Conservation (phyloP, 371 early-diverging fungal species). For the Amoeboaphelidium protococcarum region DNA sequence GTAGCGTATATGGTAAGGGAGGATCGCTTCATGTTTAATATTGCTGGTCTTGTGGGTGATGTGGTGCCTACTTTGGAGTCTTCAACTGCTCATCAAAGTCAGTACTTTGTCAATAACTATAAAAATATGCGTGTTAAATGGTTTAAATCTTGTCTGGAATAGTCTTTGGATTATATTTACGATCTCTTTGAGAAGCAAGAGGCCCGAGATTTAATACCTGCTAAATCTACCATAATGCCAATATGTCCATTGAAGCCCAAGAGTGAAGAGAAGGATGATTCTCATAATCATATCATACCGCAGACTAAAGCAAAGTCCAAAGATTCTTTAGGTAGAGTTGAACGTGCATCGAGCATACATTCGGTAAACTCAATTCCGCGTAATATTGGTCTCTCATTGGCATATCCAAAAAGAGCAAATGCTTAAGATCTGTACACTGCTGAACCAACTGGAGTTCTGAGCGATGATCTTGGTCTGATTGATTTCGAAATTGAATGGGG, state of each 20-base stretch:
- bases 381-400: slow-evolving; percentile 2
- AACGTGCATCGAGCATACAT: neutral
- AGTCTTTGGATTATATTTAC: slow-evolving; percentile 47
- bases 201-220: no score
- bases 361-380: no score
- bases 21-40: slow-evolving; percentile 50
- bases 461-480: neutral
- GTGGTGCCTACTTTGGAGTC: slow-evolving; percentile 18
- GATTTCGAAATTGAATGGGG: no score
- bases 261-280: neutral
- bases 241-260: neutral
- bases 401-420: slow-evolving; percentile 1
- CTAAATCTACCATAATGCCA: neutral
- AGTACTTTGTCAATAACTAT: neutral
- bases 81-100: slow-evolving; percentile 3
- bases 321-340: neutral
- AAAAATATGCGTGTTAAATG: neutral
- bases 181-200: slow-evolving; percentile 29
- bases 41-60: slow-evolving; percentile 36
- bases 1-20: slow-evolving; percentile 59
- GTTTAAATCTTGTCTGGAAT: slow-evolving; percentile 30
- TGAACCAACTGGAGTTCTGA: neutral
- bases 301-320: neutral
- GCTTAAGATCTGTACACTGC: no score
- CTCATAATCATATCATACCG: no score